phyloP scores from a whole-genome alignment of 805 yeast species.

The Teunomyces funiuensis region DNA sequence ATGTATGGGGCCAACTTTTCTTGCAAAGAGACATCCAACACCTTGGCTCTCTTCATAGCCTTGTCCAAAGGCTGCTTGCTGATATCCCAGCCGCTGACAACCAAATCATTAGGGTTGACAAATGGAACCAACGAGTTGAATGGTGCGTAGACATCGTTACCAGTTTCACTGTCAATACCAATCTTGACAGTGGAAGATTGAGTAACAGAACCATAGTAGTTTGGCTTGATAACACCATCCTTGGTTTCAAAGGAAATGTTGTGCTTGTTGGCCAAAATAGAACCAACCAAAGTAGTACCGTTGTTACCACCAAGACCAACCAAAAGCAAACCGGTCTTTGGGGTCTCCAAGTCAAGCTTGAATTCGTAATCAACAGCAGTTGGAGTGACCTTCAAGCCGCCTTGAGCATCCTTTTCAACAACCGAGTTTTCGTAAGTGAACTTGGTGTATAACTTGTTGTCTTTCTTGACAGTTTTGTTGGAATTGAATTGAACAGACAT shows the following conservation, averaged over 20 bases:
- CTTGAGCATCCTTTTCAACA: conserved; percentile 58
- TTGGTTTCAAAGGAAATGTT: conserved; percentile 77
- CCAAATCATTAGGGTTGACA: conserved; percentile 86
- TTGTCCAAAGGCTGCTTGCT: conserved; percentile 65
- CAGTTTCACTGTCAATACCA: conserved; percentile 73
- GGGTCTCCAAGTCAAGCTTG: conserved; percentile 77
- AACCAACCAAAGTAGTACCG: conserved; percentile 87
- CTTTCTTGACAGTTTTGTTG: conserved; percentile 50
- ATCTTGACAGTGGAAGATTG: conserved; percentile 88
- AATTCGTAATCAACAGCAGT: conserved; percentile 74
- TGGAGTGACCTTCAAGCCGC: conserved; percentile 66
- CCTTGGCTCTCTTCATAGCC: conserved; percentile 84
- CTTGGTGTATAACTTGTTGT: conserved; percentile 54
- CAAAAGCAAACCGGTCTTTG: conserved; percentile 83
- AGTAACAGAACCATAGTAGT: conserved; percentile 92
- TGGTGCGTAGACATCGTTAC: conserved; percentile 89
- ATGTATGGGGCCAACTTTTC: conserved; percentile 66
- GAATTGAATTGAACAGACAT: conserved; percentile 53
- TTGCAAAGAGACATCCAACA: conserved; percentile 83
- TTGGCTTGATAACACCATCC: conserved; percentile 70
- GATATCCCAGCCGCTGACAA: conserved; percentile 95
- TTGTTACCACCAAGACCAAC: conserved; percentile 98
- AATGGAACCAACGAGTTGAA: conserved; percentile 87
- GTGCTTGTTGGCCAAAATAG: conserved; percentile 82
- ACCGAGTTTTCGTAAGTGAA: conserved; percentile 75